Conservation (phyloP, 441 rosid species). For the Mallotus repandus region DNA sequence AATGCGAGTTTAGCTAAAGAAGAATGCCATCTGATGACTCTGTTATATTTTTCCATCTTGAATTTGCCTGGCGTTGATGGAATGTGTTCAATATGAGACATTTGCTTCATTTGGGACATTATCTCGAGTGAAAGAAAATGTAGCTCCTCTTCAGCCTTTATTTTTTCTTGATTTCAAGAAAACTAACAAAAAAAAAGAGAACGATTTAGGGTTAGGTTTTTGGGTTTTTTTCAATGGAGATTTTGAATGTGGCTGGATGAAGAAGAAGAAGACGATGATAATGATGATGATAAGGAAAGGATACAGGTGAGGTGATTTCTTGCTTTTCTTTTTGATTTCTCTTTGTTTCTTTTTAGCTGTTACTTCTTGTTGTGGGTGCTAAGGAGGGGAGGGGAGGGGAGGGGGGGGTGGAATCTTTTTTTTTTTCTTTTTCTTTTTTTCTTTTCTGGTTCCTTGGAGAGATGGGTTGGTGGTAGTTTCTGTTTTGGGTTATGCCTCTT, state of each 20-base stretch:
- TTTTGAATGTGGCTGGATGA: neutral
- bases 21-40: conserved; percentile 62
- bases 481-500: conserved; percentile 23
- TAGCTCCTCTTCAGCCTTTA: neutral
- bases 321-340: conserved; percentile 10
- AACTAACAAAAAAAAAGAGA: neutral
- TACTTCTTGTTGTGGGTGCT: conserved; percentile 15
- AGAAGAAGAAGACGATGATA: neutral
- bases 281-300: conserved; percentile 16
- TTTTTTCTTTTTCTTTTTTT: conserved; percentile 21
- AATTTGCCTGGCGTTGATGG: conserved; percentile 95
- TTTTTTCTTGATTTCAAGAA: neutral
- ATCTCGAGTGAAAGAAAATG: conserved; percentile 6
- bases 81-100: conserved; percentile 76
- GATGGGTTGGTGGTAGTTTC: conserved; percentile 27
- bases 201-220: conserved; percentile 14
- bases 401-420: neutral
- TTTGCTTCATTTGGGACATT: conserved; percentile 48
- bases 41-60: conserved; percentile 89
- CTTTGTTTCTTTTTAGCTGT: conserved; percentile 14
- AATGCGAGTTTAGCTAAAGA: conserved; percentile 69
- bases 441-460: conserved; percentile 49
- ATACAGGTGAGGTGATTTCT: neutral
- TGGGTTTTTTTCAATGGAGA: neutral
- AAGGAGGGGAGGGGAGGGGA: too few relatives aligned